Conservation (phyloP, 108 stramenopile genomes). For the Skeletonema marinoi region DNA sequence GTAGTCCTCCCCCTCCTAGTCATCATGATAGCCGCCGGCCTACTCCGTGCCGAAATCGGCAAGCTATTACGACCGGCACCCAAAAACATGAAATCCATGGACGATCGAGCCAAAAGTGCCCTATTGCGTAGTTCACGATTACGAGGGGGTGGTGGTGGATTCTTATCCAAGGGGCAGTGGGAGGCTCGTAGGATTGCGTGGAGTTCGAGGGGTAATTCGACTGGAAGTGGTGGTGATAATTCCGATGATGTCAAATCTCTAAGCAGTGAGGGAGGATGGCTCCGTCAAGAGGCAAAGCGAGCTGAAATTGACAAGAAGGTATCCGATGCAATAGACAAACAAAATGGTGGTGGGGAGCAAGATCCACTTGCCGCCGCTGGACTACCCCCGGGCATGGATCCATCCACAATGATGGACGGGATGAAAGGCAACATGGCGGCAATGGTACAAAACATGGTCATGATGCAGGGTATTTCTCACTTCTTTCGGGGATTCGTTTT, state of each 20-base stretch:
- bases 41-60: conserved; percentile 65
- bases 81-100: conserved; percentile 25
- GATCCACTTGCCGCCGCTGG: conserved; percentile 13
- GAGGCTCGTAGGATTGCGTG: conserved; percentile 41
- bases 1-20: conserved; percentile 84
- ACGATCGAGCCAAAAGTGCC: conserved; percentile 38
- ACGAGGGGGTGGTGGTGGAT: conserved; percentile 62
- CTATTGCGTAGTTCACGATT: conserved; percentile 45
- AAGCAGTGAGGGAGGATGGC: conserved; percentile 15
- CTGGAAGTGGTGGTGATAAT: not conserved
- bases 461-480: conserved; percentile 97
- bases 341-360: conserved; percentile 8
- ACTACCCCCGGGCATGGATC: conserved; percentile 58
- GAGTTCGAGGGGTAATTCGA: not conserved
- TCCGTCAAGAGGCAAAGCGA: conserved; percentile 32
- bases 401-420: conserved; percentile 73
- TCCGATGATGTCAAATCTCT: not conserved
- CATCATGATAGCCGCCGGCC: conserved; percentile 79
- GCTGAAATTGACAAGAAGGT: conserved; percentile 39
- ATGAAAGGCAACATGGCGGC: conserved; percentile 95
- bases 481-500: conserved; percentile 95
- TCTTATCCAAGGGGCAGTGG: conserved; percentile 49
- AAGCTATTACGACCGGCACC: conserved; percentile 63
- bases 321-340: conserved; percentile 8
- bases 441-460: conserved; percentile 98